phyloP scores from a whole-genome alignment of 768 basidiomycete genomes.

The Sarcomyxa edulis region DNA sequence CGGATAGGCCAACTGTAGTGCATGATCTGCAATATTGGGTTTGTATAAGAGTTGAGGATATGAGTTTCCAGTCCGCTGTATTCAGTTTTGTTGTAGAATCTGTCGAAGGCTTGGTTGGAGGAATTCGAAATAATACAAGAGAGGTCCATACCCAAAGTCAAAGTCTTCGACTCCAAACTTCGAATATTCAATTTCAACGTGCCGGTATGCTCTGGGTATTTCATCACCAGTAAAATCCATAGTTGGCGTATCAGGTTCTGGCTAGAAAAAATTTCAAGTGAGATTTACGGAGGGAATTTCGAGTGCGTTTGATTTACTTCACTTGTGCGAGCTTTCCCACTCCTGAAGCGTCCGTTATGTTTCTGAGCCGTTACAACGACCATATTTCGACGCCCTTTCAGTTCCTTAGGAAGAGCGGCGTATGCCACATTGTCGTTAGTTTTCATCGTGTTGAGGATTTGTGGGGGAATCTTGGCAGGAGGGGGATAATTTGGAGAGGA shows the following conservation, averaged over 20 bases:
- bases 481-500: constrained; percentile 51
- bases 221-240: constrained; percentile 50
- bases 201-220: constrained; percentile 79
- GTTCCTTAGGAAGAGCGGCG: constrained; percentile 80
- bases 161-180: constrained; percentile 99
- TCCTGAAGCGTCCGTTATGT: constrained; percentile 73
- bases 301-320: constrained; percentile 31
- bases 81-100: constrained; percentile 90
- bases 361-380: constrained; percentile 48
- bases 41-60: constrained; percentile 96
- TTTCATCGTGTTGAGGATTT: constrained; percentile 75
- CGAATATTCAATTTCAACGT: constrained; percentile 96
- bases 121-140: neutral
- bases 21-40: constrained; percentile 84
- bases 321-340: constrained; percentile 55
- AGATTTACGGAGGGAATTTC: constrained; percentile 1
- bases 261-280: constrained; percentile 23
- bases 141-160: constrained; percentile 76
- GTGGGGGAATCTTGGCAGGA: constrained; percentile 72
- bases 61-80: constrained; percentile 95
- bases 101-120: constrained; percentile 22
- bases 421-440: constrained; percentile 88
- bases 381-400: constrained; percentile 81
- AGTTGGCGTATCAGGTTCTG: constrained; percentile 47
- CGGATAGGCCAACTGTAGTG: constrained; percentile 80